Percentiles rank a stretch among this genome's conserved stretches.
These are phyloP conservation scores for Hericium erinaceus DNA, from an alignment of 768 basidiomycete genomes.

Conservation along the genomic window DNA sequence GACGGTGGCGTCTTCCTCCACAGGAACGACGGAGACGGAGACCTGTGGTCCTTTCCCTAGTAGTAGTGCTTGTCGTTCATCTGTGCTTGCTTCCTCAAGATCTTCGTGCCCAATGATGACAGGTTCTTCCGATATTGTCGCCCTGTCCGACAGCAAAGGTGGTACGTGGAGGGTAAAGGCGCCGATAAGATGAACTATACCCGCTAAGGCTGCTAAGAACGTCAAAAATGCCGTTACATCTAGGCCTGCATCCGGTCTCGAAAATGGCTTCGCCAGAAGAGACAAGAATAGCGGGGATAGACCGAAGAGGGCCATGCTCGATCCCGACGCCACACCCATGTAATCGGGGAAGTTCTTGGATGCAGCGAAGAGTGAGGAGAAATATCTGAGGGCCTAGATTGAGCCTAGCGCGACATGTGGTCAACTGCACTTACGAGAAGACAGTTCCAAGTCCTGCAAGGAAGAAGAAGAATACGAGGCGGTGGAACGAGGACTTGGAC, in stretches of 20 bases:
- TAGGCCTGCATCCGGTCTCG: constrained; percentile 31
- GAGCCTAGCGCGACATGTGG: background rate
- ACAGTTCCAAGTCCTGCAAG: constrained; percentile 60
- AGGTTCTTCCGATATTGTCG: constrained; percentile 3
- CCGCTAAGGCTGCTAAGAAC: constrained; percentile 49
- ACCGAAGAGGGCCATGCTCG: constrained; percentile 68
- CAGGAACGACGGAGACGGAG: constrained; percentile 16
- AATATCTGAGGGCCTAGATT: constrained; percentile 29
- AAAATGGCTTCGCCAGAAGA: constrained; percentile 52
- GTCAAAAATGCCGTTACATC: constrained; percentile 41
- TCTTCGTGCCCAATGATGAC: constrained; percentile 10
- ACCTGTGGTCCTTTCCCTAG: constrained; percentile 15
- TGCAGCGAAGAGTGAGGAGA: constrained; percentile 68
- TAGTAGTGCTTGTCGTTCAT: constrained; percentile 22
- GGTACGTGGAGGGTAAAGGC: constrained; percentile 32
- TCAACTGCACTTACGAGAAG: constrained; percentile 49
- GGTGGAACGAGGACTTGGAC: constrained; percentile 37
- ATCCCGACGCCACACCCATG: constrained; percentile 57
- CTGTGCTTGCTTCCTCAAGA: background rate
- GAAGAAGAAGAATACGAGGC: constrained; percentile 49
- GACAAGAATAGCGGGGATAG: constrained; percentile 73
- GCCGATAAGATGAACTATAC: constrained; percentile 44
- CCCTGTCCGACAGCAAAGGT: background rate
- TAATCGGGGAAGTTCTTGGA: constrained; percentile 60
- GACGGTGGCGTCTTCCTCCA: constrained; percentile 22